Evolutionary conservation across 2,329 filamentous ascomycete genomes (phyloP), one percentile per base, ranked within the genome.

Genomic region (Beauveria caledonica): DNA sequence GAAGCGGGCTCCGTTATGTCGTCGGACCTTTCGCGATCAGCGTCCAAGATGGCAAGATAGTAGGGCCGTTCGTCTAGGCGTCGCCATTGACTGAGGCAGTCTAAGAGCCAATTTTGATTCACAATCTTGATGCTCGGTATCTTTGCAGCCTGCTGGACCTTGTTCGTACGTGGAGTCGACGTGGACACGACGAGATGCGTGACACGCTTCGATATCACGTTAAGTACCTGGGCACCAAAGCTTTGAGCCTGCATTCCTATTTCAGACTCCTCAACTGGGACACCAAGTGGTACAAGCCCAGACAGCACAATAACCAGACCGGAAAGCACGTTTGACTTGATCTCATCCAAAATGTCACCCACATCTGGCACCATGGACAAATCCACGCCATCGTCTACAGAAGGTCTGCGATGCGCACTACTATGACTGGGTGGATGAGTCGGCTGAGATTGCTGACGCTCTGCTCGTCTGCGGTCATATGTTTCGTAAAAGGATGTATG

Each of bases 111-210:
- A 67, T 90, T 86, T 58, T 92, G 89, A 66, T 88, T 92, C 52
- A 99, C 94, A 62, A 99, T 96, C 71, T 92, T 92, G 73, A 97
- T 89, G 56, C 85, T 84, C 0, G 88, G 80, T 60, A 91, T 88
- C 64, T 86, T 85, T 15, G 89, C 87, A 0, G 94, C 94, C 72
- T 92, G 88, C 52, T 90, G 87, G 48, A 97, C 91, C 74, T 99
- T 99, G 58, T 90, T 88, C 0, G 94, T 97, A 23, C 92, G 86
- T 36, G 88, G 88, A 25, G 88, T 80, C 17, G 83, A 80, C 19
- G 84, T 85, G 56, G 84, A 87, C 9, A 89, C 86, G 2, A 92
- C 87, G 5, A 92, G 80, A 71, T 92, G 89, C 0, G 89, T 92
- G 15, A 90, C 81, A 59, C 82, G 82, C 36, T 79, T 78, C 1